These are phyloP conservation scores for Rhodotorula sp. DNA, from an alignment of 1,284 basidiomycete genomes.

Conservation along the genomic window DNA sequence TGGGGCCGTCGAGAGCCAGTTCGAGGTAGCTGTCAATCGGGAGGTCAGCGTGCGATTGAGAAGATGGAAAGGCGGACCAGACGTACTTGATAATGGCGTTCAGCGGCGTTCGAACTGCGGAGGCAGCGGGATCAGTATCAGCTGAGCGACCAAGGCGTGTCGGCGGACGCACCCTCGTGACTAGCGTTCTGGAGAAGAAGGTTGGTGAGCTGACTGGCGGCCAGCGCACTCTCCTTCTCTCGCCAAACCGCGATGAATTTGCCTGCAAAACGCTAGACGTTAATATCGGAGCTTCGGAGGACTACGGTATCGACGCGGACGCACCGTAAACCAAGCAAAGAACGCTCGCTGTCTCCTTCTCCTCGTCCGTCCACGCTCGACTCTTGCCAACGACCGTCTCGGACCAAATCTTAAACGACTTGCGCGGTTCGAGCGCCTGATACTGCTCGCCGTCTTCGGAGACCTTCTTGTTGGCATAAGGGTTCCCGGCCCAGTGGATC, in stretches of 20 bases:
- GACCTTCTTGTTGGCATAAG: constrained; percentile 56
- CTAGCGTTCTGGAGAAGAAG: constrained; percentile 81
- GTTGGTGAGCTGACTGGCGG: constrained; percentile 73
- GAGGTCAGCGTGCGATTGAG: neutral
- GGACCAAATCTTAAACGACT: constrained; percentile 77
- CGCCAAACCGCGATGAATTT: constrained; percentile 68
- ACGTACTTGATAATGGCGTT: constrained; percentile 68
- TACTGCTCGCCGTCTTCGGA: constrained; percentile 40
- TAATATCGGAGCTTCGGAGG: rapidly evolving
- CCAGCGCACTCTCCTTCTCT: constrained; percentile 74
- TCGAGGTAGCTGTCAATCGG: constrained; percentile 66
- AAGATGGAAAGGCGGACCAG: constrained; percentile 43
- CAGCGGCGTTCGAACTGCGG: constrained; percentile 62
- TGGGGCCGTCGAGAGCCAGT: constrained; percentile 73
- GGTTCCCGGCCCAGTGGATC: constrained; percentile 76
- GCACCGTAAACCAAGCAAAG: constrained; percentile 80
- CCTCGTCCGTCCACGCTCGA: constrained; percentile 78
- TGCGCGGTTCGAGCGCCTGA: constrained; percentile 65
- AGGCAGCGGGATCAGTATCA: neutral
- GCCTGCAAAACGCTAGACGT: neutral
- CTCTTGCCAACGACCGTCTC: constrained; percentile 72
- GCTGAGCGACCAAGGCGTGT: neutral
- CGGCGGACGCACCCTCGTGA: constrained; percentile 64
- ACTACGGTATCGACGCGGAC: constrained; percentile 54
- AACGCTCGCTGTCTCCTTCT: constrained; percentile 80